Evolutionary conservation across 805 yeast genomes (phyloP), one percentile per base, ranked within the genome.

Genomic region (Candida parachauliodes): DNA sequence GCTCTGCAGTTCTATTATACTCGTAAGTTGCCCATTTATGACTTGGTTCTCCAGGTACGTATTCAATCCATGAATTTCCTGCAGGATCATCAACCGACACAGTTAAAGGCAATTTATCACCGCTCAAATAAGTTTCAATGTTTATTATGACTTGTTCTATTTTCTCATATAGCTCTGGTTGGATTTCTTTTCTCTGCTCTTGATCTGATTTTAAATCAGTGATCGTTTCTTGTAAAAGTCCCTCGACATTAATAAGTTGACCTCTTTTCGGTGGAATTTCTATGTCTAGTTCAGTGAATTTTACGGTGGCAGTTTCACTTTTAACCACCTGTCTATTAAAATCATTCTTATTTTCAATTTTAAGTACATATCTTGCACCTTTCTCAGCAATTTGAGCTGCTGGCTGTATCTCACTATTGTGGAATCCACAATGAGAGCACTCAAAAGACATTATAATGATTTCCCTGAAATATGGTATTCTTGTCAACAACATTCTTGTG

Each of bases 251-350:
- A 27, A 96, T 87, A 44, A 93, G 69, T 55, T 89, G 95, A 19
- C 98, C 98, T 51, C 88, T 77, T 58, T 88, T 86, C 23, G 97
- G 87, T 4, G 99, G 98, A 43, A 93, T 91, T 62, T 91, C 98
- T 39, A 91, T 78, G 48, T 88, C 96, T 43, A 91, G 67, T 58
- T 89, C 96, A 10, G 76, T 63, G 53, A 93, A 89, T 53, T 74
- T 79, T 62, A 88, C 83, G 8, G 79, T 66, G 19, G 95, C 91
- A 17, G 86, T 72, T 57, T 91, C 97, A 21, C 93, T 80, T 65
- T 93, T 93, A 51, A 93, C 87, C 16, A 93, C 84, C 64, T 91
- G 95, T 59, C 97, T 78, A 62, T 79, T 83, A 59, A 91, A 79
- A 57, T 93, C 98, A 28, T 74, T 74, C 44, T 73, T 71, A 11